Evolutionary conservation across 805 yeast species (phyloP).

Genomic region (Sugiyamaella qingdaonensis): DNA sequence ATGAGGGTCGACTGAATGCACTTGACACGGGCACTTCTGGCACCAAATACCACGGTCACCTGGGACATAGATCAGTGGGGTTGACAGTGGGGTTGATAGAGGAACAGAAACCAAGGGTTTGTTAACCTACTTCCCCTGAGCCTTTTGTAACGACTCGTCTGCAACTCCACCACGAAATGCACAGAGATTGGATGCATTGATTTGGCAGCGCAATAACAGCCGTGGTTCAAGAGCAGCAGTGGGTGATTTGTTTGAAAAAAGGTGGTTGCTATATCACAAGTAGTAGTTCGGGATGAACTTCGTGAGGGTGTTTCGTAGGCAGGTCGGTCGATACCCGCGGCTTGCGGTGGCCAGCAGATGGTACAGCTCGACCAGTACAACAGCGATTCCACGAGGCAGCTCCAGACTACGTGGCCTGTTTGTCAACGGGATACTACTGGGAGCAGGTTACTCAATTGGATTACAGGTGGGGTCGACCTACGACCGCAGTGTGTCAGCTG

Average conservation of each 20-base stretch:
- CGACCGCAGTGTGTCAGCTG: not conserved
- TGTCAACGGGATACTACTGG: not conserved
- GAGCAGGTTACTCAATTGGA: slow-evolving; percentile 6
- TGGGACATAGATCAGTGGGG: slow-evolving; percentile 1
- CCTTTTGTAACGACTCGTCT: not conserved
- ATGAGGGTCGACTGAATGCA: slow-evolving; percentile 19
- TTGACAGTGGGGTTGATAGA: too few relatives aligned
- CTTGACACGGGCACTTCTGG: slow-evolving; percentile 18
- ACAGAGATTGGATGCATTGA: too few relatives aligned
- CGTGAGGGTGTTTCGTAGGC: too few relatives aligned
- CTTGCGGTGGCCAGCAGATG: not conserved
- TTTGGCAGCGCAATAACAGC: too few relatives aligned
- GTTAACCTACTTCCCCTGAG: not conserved
- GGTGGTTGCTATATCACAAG: not conserved
- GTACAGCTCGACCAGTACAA: not conserved
- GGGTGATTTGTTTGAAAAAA: too few relatives aligned
- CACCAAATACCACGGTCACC: slow-evolving; percentile 13
- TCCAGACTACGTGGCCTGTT: not conserved
- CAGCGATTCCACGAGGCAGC: not conserved
- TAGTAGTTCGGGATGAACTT: too few relatives aligned
- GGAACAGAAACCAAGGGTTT: too few relatives aligned
- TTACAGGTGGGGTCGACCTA: not conserved
- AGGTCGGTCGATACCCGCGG: too few relatives aligned
- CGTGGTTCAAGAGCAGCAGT: too few relatives aligned
- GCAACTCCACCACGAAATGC: too few relatives aligned